Conservation (phyloP, 177 flowering plant genomes). For the Vitis hybrid region DNA sequence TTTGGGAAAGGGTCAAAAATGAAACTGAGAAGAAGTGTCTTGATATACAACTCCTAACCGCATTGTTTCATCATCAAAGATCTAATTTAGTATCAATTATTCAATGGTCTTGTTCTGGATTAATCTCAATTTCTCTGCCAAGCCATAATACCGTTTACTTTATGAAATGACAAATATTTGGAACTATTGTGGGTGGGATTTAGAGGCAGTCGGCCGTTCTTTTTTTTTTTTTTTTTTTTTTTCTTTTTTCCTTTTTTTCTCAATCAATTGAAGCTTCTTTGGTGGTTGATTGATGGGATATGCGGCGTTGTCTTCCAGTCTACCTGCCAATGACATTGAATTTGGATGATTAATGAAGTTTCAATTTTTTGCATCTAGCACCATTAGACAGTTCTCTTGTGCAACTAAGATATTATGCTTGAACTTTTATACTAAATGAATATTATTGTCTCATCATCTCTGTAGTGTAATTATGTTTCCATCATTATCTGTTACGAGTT, state of each 20-base stretch:
- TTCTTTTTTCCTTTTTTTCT: neutral
- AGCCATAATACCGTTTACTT: neutral
- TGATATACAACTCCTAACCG: too few species aligned
- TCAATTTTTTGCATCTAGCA: neutral
- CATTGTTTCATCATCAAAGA: too few species aligned
- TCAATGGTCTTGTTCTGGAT: too few species aligned
- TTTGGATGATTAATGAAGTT: neutral
- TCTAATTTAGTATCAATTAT: too few species aligned
- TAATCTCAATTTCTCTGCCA: neutral
- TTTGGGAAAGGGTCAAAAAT: too few species aligned
- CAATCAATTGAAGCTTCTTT: neutral
- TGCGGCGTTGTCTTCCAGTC: neutral
- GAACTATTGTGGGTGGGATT: neutral
- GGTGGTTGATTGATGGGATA: conserved; percentile 2
- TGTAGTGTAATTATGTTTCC: neutral
- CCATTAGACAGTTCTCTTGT: neutral
- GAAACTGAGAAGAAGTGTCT: too few species aligned
- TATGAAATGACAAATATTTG: neutral
- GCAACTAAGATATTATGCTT: neutral
- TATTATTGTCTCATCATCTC: neutral
- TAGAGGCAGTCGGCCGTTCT: neutral
- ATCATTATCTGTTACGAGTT: neutral
- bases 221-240: neutral
- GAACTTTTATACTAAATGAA: neutral
- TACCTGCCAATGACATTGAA: neutral